Conservation (phyloP, 352 stramenopile genomes). For the Phytophthora crassamura region DNA sequence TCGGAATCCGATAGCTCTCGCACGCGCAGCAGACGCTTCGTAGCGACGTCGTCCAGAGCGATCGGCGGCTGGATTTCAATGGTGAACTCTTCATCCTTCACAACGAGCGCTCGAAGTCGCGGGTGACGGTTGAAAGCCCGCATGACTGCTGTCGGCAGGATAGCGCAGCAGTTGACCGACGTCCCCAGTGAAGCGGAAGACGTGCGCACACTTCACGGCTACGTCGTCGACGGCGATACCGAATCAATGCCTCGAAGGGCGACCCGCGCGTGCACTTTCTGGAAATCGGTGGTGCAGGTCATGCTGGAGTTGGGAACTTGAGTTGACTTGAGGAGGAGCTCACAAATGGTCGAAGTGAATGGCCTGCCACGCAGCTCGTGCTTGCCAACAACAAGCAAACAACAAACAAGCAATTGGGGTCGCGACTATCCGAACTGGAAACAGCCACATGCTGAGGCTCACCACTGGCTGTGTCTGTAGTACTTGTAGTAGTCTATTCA, state of each 20-base stretch:
- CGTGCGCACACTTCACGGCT: slow-evolving; percentile 45
- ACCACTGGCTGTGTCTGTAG: too few species aligned
- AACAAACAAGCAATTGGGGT: too few species aligned
- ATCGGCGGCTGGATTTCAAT: slow-evolving; percentile 49
- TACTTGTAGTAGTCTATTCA: too few species aligned
- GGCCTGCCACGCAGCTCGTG: too few species aligned
- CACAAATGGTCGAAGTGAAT: slow-evolving; percentile 1
- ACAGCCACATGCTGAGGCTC: too few species aligned
- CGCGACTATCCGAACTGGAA: too few species aligned
- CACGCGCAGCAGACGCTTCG: slow-evolving; percentile 36
- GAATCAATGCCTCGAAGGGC: slow-evolving; percentile 41
- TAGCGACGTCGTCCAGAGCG: slow-evolving; percentile 39
- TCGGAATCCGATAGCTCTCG: slow-evolving; percentile 33
- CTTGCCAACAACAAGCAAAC: too few species aligned
- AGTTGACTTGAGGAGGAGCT: background rate
- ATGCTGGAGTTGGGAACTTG: slow-evolving; percentile 15
- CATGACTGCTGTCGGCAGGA: slow-evolving; percentile 58
- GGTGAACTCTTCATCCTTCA: slow-evolving; percentile 45
- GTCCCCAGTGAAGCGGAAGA: slow-evolving; percentile 40
- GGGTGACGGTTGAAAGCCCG: slow-evolving; percentile 68
- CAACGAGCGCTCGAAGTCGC: slow-evolving; percentile 51
- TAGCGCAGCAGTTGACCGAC: slow-evolving; percentile 47
- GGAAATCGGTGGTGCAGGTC: slow-evolving; percentile 25
- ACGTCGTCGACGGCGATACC: slow-evolving; percentile 40
- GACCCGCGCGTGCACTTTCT: slow-evolving; percentile 28